Evolutionary conservation across 192 early-diverging fungal species (phyloP), one percentile per base, ranked within the genome.

Genomic region (Entomortierella lignicola): DNA sequence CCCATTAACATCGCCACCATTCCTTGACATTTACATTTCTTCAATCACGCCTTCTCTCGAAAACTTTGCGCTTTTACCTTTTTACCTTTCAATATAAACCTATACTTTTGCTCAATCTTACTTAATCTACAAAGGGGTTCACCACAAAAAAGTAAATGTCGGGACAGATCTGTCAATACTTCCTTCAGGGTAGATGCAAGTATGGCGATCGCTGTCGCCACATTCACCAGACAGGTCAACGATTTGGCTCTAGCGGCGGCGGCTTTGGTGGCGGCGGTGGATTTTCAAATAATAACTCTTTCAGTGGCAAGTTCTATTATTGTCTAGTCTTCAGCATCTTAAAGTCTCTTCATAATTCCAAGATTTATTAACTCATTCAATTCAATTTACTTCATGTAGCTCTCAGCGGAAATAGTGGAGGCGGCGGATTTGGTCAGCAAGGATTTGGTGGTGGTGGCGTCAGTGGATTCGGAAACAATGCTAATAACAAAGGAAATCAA

Each of bases 141-240:
- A 29, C 52, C 25, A 29, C 3, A 8, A 15, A 15, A 25, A 27
- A 29, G 7, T 8, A 34, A 29, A 79, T 79, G 75, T 69, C 75
- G 1, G 55, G 61, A 17, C 56, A 44, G 42, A 52, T 79, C 58
- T 79, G 75, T 26, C 58, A 68, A 23, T 69, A 55, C 63, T 92
- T 89, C 69, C 81, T 83, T 53, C 82, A 88, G 57, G 86, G 88
- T 8, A 85, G 72, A 15, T 92, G 91, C 75, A 81, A 48, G 26
- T 87, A 83, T 50, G 91, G 91, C 39, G 79, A 74, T 44, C 80
- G 72, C 29, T 92, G 91, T 62, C 85, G 81, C 6, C 83, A 85
- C 57, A 84, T 87, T 56, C 91, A 92, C 60, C 85, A 67, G 44
- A 82, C 60, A 41, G 72, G 77, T 21, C 81, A 82, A 1, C 82